phyloP scores from a whole-genome alignment of 2,329 filamentous ascomycete species.

The Pseudofabraea citricarpa region DNA sequence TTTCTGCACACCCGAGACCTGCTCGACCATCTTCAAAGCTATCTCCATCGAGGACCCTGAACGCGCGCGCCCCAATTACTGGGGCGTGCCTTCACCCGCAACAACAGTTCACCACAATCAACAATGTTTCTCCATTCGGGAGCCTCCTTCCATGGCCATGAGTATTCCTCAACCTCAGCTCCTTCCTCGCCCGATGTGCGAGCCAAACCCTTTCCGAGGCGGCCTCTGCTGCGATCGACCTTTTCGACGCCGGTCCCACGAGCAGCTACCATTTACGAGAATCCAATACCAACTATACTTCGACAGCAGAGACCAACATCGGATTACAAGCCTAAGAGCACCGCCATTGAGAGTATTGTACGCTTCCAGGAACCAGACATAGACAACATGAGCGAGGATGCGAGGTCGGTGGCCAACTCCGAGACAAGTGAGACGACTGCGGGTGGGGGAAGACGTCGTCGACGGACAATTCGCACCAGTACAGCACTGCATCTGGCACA shows the following conservation, averaged over 20 bases:
- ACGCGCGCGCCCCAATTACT: slow-evolving; percentile 6
- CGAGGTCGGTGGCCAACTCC: slow-evolving; percentile 24
- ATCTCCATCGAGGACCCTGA: neutral
- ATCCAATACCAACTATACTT: slow-evolving; percentile 11
- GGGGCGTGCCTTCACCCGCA: slow-evolving; percentile 10
- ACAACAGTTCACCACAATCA: too few relatives aligned
- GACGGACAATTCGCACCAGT: slow-evolving; percentile 46
- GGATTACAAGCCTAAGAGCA: slow-evolving; percentile 15
- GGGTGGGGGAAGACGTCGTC: slow-evolving; percentile 30
- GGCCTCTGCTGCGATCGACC: slow-evolving; percentile 23
- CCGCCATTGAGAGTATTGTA: slow-evolving; percentile 15
- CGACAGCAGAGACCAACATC: slow-evolving; percentile 20
- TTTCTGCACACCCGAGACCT: too few relatives aligned
- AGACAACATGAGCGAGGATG: slow-evolving; percentile 26
- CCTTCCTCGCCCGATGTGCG: slow-evolving; percentile 8
- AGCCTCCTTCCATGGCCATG: slow-evolving; percentile 18
- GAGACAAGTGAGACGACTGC: slow-evolving; percentile 20
- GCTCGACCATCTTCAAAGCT: neutral
- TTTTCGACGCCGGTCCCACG: slow-evolving; percentile 22
- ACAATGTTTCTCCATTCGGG: slow-evolving; percentile 27
- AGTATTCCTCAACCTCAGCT: slow-evolving; percentile 21
- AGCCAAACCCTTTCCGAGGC: slow-evolving; percentile 13
- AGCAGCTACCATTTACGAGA: slow-evolving; percentile 19
- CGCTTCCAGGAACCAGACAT: slow-evolving; percentile 22
- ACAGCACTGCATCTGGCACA: slow-evolving; percentile 65